Conservation (phyloP, 306 rosid species). For the Malus orientalis region DNA sequence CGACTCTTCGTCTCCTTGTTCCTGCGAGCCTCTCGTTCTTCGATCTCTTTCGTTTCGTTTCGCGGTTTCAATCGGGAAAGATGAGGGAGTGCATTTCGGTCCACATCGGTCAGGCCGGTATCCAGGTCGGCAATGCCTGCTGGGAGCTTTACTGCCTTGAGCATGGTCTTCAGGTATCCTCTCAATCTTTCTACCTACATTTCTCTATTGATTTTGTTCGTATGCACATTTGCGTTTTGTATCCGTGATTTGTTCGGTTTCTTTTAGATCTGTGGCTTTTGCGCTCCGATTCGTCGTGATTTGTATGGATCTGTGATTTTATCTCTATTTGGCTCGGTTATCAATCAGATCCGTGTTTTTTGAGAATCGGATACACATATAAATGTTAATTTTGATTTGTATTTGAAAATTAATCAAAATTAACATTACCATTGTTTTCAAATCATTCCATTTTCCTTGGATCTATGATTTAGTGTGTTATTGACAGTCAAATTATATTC, state of each 20-base stretch:
- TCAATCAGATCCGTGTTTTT: not conserved
- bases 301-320: not conserved
- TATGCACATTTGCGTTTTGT: not conserved
- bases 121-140: constrained; percentile 95
- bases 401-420: not conserved
- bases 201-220: not conserved
- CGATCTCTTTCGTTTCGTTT: not conserved
- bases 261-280: not conserved
- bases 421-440: not conserved
- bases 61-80: constrained; percentile 8
- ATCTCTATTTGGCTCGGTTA: not conserved
- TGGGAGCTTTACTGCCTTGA: constrained; percentile 97
- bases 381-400: not conserved
- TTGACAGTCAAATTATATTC: not conserved
- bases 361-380: not conserved
- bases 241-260: not conserved
- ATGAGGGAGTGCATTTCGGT: constrained; percentile 95
- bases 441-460: not conserved
- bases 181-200: not conserved
- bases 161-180: constrained; percentile 70
- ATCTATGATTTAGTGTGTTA: not conserved
- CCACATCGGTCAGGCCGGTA: constrained; percentile 97
- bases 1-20: not conserved
- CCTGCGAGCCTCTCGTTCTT: not conserved
- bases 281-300: not conserved